Base-by-base conservation (phyloP, 2,329 filamentous ascomycete species). In the Malbranchea zuffiana region DNA sequence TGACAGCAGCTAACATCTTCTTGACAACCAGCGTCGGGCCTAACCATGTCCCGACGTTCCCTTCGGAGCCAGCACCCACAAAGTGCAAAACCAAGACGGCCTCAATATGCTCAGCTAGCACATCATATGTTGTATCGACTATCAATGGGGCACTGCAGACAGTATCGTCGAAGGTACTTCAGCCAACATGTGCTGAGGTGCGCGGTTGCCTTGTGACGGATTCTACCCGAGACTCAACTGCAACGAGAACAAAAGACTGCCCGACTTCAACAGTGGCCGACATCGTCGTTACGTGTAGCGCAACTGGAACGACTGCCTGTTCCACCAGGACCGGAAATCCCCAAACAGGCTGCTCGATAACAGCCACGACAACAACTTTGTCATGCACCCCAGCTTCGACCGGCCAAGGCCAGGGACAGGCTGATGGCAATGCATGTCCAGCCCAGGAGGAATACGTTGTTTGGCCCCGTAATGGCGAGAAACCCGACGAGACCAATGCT, bases 261-360 rank as follows among this genome's bases (percentile, higher is more conserved):
- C 17, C 21, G 18, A 41, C 33, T 32, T 15, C 20, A 15, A 41
- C 39, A 19, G 39, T 28, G 19, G 33, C 28, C 15, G 33, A 41
- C 15, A 28, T 33, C 27, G 23, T 37, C 29, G 15, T 41, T 23
- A 37, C 39, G 20, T 41, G 39, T 29, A 41, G 28, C 24, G 39
- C 33, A 35, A 37, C n/a, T 18, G 39, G 21, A 23, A 32, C 34
- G 17, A 18, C 32, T 37, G 33, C 32, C 16, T 41, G 39, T 23
- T 12, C 34, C 21, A 41, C 39, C 12, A 37, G 29, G 18, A 37
- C 33, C 10, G 17, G 17, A 15, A 33, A 32, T 17, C 33, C 39
- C n/a, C 36, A 29, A 24, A 41, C 33, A 12, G 39, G 39, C 18
- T 41, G 39, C 29, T 41, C 39, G 10, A 16, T 41, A 3, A 41